Percentiles rank a stretch among this genome's conserved stretches.
These are phyloP conservation scores for Gypsophila paniculata DNA, from an alignment of 179 eudicot genomes.

Conservation along the genomic window DNA sequence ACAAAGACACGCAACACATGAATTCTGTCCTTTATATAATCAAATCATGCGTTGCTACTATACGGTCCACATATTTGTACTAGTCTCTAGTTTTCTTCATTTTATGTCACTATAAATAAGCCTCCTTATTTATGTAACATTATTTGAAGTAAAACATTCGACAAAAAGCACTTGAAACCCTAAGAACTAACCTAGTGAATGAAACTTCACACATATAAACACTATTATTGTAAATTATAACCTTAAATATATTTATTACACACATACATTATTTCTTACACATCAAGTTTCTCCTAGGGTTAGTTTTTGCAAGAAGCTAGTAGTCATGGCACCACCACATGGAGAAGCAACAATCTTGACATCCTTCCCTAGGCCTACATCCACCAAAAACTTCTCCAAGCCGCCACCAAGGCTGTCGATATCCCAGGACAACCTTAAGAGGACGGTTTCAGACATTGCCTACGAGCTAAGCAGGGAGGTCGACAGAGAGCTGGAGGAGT, in stretches of 20 bases:
- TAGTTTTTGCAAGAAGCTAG: not conserved
- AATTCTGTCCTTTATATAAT: constrained; percentile 1
- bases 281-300: not conserved
- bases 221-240: too few relatives aligned
- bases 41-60: constrained; percentile 1
- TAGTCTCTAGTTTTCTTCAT: not conserved
- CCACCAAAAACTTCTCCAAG: not conserved
- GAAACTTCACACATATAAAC: not conserved
- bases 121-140: not conserved
- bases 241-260: too few relatives aligned
- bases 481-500: constrained; percentile 12
- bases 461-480: constrained; percentile 44
- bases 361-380: constrained; percentile 17
- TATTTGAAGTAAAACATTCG: too few relatives aligned
- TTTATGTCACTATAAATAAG: constrained; percentile 11
- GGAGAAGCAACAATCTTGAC: constrained; percentile 25
- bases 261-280: not conserved
- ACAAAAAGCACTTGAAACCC: too few relatives aligned
- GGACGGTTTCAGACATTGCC: constrained; percentile 58
- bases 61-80: constrained; percentile 19
- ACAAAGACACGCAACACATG: constrained; percentile 22
- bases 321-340: constrained; percentile 40
- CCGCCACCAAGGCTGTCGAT: constrained; percentile 32
- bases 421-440: constrained; percentile 27
- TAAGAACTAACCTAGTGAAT: not conserved